A percentile compares a stretch with the other conserved stretches of the same genome.
Evolutionary conservation across 2,329 filamentous ascomycete genomes (phyloP).

Genomic region (Sphaceloma murrayae): DNA sequence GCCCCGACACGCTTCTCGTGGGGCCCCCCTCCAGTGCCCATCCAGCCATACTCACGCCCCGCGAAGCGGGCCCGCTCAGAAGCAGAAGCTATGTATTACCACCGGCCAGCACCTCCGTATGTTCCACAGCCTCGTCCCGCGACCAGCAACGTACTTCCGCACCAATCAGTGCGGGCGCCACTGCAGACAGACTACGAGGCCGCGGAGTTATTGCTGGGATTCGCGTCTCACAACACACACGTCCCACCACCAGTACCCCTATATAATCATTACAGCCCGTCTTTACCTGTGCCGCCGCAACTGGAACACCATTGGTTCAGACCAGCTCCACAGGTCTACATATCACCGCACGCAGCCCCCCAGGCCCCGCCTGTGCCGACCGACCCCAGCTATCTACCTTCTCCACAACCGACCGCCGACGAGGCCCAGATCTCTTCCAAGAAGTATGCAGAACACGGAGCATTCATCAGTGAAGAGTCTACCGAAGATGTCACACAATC

Average conservation of each 20-base stretch:
- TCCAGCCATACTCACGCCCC: constrained; percentile 22
- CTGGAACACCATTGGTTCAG: constrained; percentile 11
- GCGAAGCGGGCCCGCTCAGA: constrained; percentile 53
- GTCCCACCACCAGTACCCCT: neutral
- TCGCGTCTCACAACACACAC: constrained; percentile 22
- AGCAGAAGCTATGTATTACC: constrained; percentile 23
- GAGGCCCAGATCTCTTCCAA: constrained; percentile 5
- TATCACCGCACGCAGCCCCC: neutral
- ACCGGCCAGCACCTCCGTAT: constrained; percentile 35
- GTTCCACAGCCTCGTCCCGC: constrained; percentile 34
- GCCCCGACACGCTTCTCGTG: constrained; percentile 15
- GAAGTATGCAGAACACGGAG: neutral
- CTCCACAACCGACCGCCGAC: constrained; percentile 7
- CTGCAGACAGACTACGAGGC: constrained; percentile 33
- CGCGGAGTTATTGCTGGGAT: constrained; percentile 38
- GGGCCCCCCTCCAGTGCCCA: constrained; percentile 18
- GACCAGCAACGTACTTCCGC: constrained; percentile 36
- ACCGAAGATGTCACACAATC: neutral
- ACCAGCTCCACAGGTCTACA: neutral
- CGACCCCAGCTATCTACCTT: constrained; percentile 9
- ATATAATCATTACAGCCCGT: neutral
- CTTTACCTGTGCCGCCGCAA: constrained; percentile 16
- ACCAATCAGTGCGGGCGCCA: constrained; percentile 15
- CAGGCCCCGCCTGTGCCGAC: neutral
- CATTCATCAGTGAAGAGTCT: neutral